Evolutionary conservation across 768 basidiomycete genomes (phyloP), one percentile per base, ranked within the genome.

Genomic region (Hirschioporus abietinus): DNA sequence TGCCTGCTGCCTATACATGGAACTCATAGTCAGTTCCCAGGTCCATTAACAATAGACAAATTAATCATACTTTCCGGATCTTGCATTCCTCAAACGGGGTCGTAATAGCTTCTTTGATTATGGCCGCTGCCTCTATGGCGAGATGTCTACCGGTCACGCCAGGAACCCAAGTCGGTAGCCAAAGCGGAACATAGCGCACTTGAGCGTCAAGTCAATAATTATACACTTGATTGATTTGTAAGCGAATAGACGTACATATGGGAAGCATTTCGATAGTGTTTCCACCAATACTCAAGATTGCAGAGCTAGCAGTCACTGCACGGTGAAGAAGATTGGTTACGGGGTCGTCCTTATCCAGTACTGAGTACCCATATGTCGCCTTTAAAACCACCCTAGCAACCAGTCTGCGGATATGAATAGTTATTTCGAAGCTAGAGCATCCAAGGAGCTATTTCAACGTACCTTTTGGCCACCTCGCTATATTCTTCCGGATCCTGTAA

Each of bases 231-330:
- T 18, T 9, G 9, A 15, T 20, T 20, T 7, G 20, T 34, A 25
- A 17, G 5, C 9, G 15, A 24, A 34, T 25, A 17, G 23, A 18
- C 76, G 64, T 67, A 77, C 76, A 63, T 27, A 72, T 66, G 9
- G 76, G 76, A 65, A 77, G 72, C 66, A 77, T 75, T 66, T 77
- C 76, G 15, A 77, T 75, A n/a, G 76, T 71, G 64, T 72, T 70
- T 15, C 74, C 71, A 20, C 72, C 75, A 15, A 72, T 70, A 35
- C 42, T 52, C 71, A 72, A 23, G 72, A 73, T 27, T 68, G 64
- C 15, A 61, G 65, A 9, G 72, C 69, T 9, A 70, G 72, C 36
- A 68, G 42, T 67, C 18, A 71, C 70, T 0, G 76, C 70, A 18
- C 71, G 63, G 27, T 75, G 75, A 34, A 72, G 75, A 35, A 75